A percentile compares a stretch with the other conserved stretches of the same genome.
Evolutionary conservation across 768 basidiomycete species (phyloP).

Genomic region (Suillus placidus): DNA sequence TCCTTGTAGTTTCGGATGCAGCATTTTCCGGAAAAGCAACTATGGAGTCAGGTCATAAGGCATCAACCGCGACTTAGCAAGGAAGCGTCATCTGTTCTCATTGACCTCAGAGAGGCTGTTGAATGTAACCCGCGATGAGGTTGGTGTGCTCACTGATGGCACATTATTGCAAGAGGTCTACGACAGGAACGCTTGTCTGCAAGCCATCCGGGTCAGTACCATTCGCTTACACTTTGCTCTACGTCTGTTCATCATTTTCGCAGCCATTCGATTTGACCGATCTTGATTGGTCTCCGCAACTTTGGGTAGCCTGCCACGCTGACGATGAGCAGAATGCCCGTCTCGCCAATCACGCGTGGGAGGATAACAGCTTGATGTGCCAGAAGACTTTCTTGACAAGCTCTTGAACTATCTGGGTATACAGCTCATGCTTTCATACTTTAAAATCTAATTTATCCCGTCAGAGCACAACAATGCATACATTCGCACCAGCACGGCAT

Average conservation of each 20-base stretch:
- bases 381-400: slow-evolving; percentile 57
- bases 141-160: slow-evolving; percentile 65
- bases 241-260: slow-evolving; percentile 1
- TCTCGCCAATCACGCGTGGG: slow-evolving; percentile 84
- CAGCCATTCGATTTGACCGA: slow-evolving; percentile 96
- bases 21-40: slow-evolving; percentile 76
- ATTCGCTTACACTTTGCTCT: neutral
- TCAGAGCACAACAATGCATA: slow-evolving; percentile 80
- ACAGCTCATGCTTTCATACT: slow-evolving; percentile 14
- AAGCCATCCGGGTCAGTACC: slow-evolving; percentile 75
- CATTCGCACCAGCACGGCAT: slow-evolving; percentile 72
- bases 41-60: slow-evolving; percentile 67
- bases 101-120: slow-evolving; percentile 80
- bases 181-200: slow-evolving; percentile 87
- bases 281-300: slow-evolving; percentile 85
- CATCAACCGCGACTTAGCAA: slow-evolving; percentile 82
- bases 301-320: slow-evolving; percentile 90
- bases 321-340: slow-evolving; percentile 86
- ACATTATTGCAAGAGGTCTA: slow-evolving; percentile 85
- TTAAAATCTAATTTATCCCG: slow-evolving; percentile 2
- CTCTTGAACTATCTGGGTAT: slow-evolving; percentile 73
- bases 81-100: slow-evolving; percentile 77
- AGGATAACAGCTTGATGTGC: slow-evolving; percentile 91
- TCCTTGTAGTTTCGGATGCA: slow-evolving; percentile 58
- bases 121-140: slow-evolving; percentile 65